A percentile compares a stretch with the other conserved stretches of the same genome.
These are phyloP conservation scores for Hypoxylon sp. DNA, from an alignment of 2,329 filamentous ascomycete genomes.

Conservation along the genomic window DNA sequence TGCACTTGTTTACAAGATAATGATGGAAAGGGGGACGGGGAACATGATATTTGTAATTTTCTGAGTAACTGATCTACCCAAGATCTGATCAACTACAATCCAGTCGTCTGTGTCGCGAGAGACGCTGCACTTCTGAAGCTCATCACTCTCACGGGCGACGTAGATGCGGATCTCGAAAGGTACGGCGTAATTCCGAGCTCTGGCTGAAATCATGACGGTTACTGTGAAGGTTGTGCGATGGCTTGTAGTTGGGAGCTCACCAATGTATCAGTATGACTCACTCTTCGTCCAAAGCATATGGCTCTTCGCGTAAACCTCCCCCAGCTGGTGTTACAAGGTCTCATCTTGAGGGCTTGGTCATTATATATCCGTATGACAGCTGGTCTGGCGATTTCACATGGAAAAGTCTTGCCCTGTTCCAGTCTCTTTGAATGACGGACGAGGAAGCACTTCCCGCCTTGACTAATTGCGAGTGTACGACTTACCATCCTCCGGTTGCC, in stretches of 20 bases:
- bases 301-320: slow-evolving; percentile 8
- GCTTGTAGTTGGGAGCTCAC: slow-evolving; percentile 2
- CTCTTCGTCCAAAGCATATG: slow-evolving; percentile 9
- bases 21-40: slow-evolving; percentile 13
- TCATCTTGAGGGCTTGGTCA: too few relatives aligned
- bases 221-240: slow-evolving; percentile 2
- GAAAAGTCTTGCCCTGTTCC: slow-evolving; percentile 13
- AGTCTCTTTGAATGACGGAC: slow-evolving; percentile 10
- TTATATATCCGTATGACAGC: too few relatives aligned
- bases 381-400: slow-evolving; percentile 10
- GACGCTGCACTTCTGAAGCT: slow-evolving; percentile 4
- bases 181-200: slow-evolving; percentile 31
- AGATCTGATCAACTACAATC: neutral
- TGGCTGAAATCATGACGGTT: slow-evolving; percentile 28
- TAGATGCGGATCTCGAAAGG: slow-evolving; percentile 32
- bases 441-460: slow-evolving; percentile 15
- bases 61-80: neutral
- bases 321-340: too few relatives aligned
- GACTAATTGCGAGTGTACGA: neutral
- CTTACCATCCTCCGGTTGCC: neutral
- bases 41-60: neutral
- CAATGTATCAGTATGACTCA: slow-evolving; percentile 2
- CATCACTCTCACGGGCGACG: slow-evolving; percentile 18
- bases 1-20: slow-evolving; percentile 17
- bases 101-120: slow-evolving; percentile 10